phyloP scores from a whole-genome alignment of 2,329 filamentous ascomycete genomes.

The Phyllosticta citrichinensis region DNA sequence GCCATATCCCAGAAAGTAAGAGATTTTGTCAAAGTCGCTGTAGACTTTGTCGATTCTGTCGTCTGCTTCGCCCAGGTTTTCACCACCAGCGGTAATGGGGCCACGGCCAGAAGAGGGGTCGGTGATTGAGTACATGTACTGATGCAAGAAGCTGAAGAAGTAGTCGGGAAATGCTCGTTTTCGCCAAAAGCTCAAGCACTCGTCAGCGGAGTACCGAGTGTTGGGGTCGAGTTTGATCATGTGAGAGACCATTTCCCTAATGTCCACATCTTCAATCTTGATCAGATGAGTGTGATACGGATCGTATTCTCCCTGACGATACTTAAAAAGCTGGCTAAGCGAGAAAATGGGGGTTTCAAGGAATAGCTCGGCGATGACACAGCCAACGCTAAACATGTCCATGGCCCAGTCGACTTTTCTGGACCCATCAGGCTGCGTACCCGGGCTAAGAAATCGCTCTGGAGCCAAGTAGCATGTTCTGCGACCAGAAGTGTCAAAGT shows the following conservation, averaged over 20 bases:
- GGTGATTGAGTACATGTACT: slow-evolving; percentile 94
- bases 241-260: slow-evolving; percentile 80
- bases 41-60: slow-evolving; percentile 90
- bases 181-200: slow-evolving; percentile 88
- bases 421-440: slow-evolving; percentile 53
- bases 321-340: slow-evolving; percentile 92
- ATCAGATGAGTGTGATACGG: slow-evolving; percentile 69
- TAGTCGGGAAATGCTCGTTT: slow-evolving; percentile 89
- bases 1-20: slow-evolving; percentile 77
- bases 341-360: slow-evolving; percentile 94
- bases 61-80: slow-evolving; percentile 77
- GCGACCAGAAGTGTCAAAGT: slow-evolving; percentile 85
- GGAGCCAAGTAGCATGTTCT: slow-evolving; percentile 93
- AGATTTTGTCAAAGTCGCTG: slow-evolving; percentile 94
- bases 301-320: slow-evolving; percentile 85
- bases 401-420: slow-evolving; percentile 77
- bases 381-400: slow-evolving; percentile 96
- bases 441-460: slow-evolving; percentile 73
- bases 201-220: slow-evolving; percentile 82
- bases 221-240: slow-evolving; percentile 96
- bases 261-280: slow-evolving; percentile 77
- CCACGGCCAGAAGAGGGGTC: slow-evolving; percentile 75
- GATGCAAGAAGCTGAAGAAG: slow-evolving; percentile 94
- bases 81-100: slow-evolving; percentile 55
- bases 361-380: slow-evolving; percentile 93